Evolutionary conservation across 1,284 basidiomycete genomes (phyloP), one percentile per base, ranked within the genome.

Genomic region (Inonotus hispidus): DNA sequence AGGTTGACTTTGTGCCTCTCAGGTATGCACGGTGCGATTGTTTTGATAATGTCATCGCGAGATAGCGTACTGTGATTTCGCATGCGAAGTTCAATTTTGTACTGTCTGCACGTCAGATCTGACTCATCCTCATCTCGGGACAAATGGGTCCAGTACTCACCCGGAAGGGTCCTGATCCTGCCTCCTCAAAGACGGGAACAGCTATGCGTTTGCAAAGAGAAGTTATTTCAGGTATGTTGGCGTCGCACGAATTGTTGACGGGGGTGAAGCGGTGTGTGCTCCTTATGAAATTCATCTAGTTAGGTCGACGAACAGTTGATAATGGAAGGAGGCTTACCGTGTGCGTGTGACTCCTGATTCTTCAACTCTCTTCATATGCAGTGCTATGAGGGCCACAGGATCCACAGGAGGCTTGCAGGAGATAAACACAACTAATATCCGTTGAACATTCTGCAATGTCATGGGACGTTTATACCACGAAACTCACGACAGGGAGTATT

Each of bases 391-490:
- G 63, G 81, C 73, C n/a, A 92, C 85, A 0, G 91, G 90, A 68
- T 92, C 85, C 37, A 91, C 77, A 0, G 90, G 90, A 1, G 82
- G 75, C 70, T 82, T 87, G 71, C 88, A 91, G 7, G 88, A 84
- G 56, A 93, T 87, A 71, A 91, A 92, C 21, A 90, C 74, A 14
- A 92, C 90, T 92, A 64, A 10, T 52, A 50, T 37, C 27, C 6
- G 21, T 49, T 25, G 45, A 64, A 62, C 53, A 32, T 43, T 56
- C 27, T 25, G 14, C 6, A 47, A 47, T 8, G 58, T 45, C 19
- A 41, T 53, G 53, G n/a, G 46, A n/a, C 41, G 46, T n/a, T 21
- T 58, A 41, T 49, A 74, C 49, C 25, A 38, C 39, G 8, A 14
- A 10, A 64, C 75, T 45, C 71, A 92, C 90, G 82, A 61, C 90